These are phyloP conservation scores for Nissolia schottii DNA, from an alignment of 306 rosid species.

Conservation along the genomic window DNA sequence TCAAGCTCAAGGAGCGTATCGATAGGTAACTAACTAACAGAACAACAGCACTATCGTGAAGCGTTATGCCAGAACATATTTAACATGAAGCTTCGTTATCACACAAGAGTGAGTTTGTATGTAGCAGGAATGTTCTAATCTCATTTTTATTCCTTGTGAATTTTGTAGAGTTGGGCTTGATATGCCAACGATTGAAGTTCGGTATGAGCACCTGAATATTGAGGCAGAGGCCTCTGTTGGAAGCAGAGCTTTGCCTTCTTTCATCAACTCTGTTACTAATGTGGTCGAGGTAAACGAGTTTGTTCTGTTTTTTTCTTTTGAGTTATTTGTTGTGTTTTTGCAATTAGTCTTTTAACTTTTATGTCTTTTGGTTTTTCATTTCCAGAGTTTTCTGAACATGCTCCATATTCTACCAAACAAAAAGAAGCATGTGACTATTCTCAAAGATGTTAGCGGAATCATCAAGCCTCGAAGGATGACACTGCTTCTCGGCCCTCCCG, in stretches of 20 bases:
- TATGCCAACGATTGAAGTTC: slow-evolving; percentile 71
- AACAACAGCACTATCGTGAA: too few relatives aligned
- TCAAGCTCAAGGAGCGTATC: slow-evolving; percentile 54
- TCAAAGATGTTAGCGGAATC: slow-evolving; percentile 62
- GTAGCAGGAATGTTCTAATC: too few relatives aligned
- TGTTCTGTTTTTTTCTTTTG: neutral
- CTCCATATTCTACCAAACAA: slow-evolving; percentile 36
- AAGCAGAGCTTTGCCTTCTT: slow-evolving; percentile 63
- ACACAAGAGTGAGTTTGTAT: too few relatives aligned
- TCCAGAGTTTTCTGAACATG: slow-evolving; percentile 26
- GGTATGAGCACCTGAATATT: slow-evolving; percentile 56
- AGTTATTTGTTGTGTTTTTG: too few relatives aligned
- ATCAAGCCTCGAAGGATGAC: slow-evolving; percentile 87
- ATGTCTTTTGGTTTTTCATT: neutral
- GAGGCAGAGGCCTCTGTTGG: slow-evolving; percentile 75
- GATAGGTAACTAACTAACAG: too few relatives aligned
- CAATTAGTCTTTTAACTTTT: neutral
- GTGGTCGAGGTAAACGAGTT: slow-evolving; percentile 34
- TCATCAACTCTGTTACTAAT: slow-evolving; percentile 44
- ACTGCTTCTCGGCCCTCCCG: slow-evolving; percentile 88
- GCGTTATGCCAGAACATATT: too few relatives aligned
- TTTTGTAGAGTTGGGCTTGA: slow-evolving; percentile 62
- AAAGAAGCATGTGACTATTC: slow-evolving; percentile 51
- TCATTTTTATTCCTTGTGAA: neutral
- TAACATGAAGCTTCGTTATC: too few relatives aligned